phyloP scores from a whole-genome alignment of 1,284 basidiomycete genomes.

The Puccinia hordei region DNA sequence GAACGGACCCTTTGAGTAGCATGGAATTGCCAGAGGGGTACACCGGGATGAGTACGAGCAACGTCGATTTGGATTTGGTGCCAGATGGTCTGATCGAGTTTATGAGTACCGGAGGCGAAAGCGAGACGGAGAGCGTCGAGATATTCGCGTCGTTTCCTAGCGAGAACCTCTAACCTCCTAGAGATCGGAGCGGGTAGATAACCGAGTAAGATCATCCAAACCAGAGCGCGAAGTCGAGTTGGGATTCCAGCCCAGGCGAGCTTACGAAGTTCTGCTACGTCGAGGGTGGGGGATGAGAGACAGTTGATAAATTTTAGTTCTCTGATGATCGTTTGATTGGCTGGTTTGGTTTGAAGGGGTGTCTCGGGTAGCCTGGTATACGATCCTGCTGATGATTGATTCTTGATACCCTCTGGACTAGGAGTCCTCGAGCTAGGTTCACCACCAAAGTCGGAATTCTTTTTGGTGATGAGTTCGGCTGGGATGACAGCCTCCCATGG shows the following conservation, averaged over 20 bases:
- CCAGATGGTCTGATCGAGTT: conserved; percentile 89
- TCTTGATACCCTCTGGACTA: background rate
- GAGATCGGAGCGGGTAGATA: conserved; percentile 84
- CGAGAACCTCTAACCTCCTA: conserved; percentile 74
- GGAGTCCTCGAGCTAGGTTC: background rate
- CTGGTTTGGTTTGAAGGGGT: background rate
- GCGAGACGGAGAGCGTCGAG: conserved; percentile 82
- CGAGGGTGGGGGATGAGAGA: conserved; percentile 61
- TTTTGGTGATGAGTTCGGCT: background rate
- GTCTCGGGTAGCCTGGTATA: background rate
- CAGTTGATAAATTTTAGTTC: conserved; percentile 55
- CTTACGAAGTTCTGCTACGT: conserved; percentile 78
- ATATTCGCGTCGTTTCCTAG: conserved; percentile 90
- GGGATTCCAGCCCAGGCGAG: conserved; percentile 97
- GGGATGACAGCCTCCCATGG: conserved; percentile 44
- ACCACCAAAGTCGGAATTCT: no score
- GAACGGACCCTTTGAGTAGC: conserved; percentile 76
- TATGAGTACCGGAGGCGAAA: conserved; percentile 73
- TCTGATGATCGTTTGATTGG: background rate
- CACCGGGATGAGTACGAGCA: conserved; percentile 87
- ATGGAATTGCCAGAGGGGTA: conserved; percentile 81
- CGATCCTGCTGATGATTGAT: background rate
- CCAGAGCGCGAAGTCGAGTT: conserved; percentile 79
- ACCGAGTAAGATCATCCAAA: conserved; percentile 91
- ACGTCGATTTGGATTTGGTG: conserved; percentile 98